phyloP scores from a whole-genome alignment of 805 yeast species.

The Barnettozyma botsteinii region DNA sequence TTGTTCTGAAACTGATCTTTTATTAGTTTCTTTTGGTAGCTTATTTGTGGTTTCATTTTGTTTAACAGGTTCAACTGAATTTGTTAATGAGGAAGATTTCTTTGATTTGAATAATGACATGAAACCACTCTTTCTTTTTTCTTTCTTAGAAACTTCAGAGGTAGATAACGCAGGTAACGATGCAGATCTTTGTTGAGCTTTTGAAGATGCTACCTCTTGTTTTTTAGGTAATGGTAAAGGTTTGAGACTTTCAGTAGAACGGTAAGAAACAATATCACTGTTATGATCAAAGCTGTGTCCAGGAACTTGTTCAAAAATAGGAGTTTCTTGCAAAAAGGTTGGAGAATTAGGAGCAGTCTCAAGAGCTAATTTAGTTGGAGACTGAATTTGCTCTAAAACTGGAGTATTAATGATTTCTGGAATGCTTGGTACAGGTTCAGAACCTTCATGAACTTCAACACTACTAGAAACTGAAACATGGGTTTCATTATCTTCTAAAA shows the following conservation, averaged over 20 bases:
- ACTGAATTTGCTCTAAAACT: not conserved
- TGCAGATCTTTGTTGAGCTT: slow-evolving; percentile 20
- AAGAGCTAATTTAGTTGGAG: slow-evolving; percentile 2
- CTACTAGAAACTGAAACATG: not conserved
- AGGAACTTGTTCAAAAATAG: not conserved
- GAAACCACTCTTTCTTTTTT: slow-evolving; percentile 19
- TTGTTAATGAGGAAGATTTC: slow-evolving; percentile 17
- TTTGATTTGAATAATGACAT: slow-evolving; percentile 17
- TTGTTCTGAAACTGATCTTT: slow-evolving; percentile 19
- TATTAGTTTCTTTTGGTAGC: slow-evolving; percentile 1
- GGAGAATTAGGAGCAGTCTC: no score
- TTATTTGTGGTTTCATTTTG: not conserved
- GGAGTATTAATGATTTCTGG: slow-evolving; percentile 12
- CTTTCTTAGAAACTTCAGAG: slow-evolving; percentile 6
- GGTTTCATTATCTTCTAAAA: not conserved
- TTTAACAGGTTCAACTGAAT: slow-evolving; percentile 7
- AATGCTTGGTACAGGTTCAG: not conserved
- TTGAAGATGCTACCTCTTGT: slow-evolving; percentile 7
- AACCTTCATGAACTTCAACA: not conserved
- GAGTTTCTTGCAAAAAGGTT: not conserved
- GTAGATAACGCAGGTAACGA: slow-evolving; percentile 20
- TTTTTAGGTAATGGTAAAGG: slow-evolving; percentile 14
- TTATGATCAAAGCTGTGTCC: not conserved
- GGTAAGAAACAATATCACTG: not conserved
- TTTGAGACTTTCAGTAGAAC: not conserved